A percentile compares a stretch with the other conserved stretches of the same genome.
phyloP scores from a whole-genome alignment of 306 rosid genomes.

The Adenanthera pavonina region DNA sequence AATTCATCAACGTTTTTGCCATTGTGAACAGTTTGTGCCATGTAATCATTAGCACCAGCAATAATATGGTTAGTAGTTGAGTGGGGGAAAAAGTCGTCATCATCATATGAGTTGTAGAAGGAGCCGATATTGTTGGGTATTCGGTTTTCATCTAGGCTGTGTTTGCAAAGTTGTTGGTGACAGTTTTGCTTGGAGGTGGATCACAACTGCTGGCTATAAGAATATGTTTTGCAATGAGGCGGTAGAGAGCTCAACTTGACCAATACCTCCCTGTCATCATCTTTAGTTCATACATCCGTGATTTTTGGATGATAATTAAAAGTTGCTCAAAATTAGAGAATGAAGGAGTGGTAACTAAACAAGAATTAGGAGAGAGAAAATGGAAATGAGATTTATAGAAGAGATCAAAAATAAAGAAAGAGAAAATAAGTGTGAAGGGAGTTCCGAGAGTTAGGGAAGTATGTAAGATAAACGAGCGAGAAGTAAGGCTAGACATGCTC shows the following conservation, averaged over 20 bases:
- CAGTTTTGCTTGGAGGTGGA: constrained; percentile 58
- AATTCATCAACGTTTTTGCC: background rate
- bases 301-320: background rate
- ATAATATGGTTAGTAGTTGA: constrained; percentile 38
- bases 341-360: background rate
- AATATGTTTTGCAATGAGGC: constrained; percentile 75
- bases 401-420: constrained; percentile 29
- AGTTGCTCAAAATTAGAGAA: constrained; percentile 4
- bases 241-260: constrained; percentile 62
- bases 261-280: constrained; percentile 70
- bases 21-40: background rate
- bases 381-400: constrained; percentile 15
- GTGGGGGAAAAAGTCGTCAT: constrained; percentile 71
- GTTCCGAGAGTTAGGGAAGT: constrained; percentile 45
- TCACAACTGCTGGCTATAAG: constrained; percentile 85
- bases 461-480: constrained; percentile 42
- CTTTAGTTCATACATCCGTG: constrained; percentile 72
- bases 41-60: constrained; percentile 39
- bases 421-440: constrained; percentile 42
- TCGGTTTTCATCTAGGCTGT: constrained; percentile 82
- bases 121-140: constrained; percentile 40
- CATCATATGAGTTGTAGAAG: constrained; percentile 56
- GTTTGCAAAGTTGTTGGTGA: constrained; percentile 64
- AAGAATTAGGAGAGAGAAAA: constrained; percentile 13
- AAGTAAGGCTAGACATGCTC: constrained; percentile 46